Evolutionary conservation across 441 rosid species (phyloP), one percentile per base, ranked within the genome.

Genomic region (Flueggea neowawraea): DNA sequence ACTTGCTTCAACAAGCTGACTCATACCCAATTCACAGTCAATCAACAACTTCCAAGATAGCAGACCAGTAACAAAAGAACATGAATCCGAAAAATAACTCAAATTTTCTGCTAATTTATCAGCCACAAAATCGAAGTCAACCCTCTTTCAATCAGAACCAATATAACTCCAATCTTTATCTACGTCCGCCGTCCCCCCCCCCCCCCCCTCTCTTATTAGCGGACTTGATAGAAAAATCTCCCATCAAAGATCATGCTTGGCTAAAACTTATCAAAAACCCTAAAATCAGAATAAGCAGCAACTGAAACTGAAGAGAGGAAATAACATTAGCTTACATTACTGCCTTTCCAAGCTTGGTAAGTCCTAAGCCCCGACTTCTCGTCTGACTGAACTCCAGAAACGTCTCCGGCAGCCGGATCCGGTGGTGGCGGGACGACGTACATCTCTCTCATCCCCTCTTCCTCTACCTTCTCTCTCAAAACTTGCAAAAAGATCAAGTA

Each of bases 341-440:
- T 86, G 62, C 90, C 97, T 82, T 90, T 86, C 98, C 98, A 92
- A 32, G 77, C 82, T 72, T 81, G 80, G 53, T 88, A 90, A 60
- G 86, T 80, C 79, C 78, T 82, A 64, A 73, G 70, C 70, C 73
- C 69, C 77, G 75, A 81, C 47, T 66, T 61, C 59, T 67, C 74
- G 28, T 63, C 75, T 36, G 41, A 36, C 10, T 64, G 63, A 31
- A 48, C 52, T 4, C 7, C 59, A 13, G 22, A 36, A 36, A 36
- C 41, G 0, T 5, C 41, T 36, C 41, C 80, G 69, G 71, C 61
- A 36, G 52, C 70, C 68, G 74, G 75, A 75, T 81, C 84, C 66
- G 76, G 72, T 13, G 76, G 67, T 57, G 85, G 83, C 66, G 84
- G 90, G 53, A 83, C 77, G 66, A 66, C 73, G 58, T 75, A 71